These are phyloP conservation scores for Cardamine occulta DNA, from an alignment of 345 rosid genomes.

Conservation along the genomic window DNA sequence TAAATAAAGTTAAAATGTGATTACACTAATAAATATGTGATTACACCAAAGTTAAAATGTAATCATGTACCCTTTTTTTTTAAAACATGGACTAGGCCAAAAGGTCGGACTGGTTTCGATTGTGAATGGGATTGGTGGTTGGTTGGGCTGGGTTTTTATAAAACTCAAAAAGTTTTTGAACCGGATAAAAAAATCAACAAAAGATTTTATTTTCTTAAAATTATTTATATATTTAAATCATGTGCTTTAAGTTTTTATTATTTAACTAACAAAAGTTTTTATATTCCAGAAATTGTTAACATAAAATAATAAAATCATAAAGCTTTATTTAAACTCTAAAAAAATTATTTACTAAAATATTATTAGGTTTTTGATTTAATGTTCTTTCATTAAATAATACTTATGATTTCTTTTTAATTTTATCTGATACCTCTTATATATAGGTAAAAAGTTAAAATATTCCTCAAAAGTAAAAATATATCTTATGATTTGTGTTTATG, in stretches of 20 bases:
- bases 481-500: too few species aligned
- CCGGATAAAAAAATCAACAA: too few species aligned
- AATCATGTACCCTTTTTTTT: not conserved
- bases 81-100: not conserved
- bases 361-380: not conserved
- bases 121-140: not conserved
- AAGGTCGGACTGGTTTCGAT: not conserved
- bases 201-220: too few species aligned
- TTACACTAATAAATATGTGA: too few species aligned
- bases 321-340: too few species aligned
- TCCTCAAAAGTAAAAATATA: not conserved
- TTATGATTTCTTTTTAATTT: too few species aligned
- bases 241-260: too few species aligned
- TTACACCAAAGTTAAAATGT: not conserved
- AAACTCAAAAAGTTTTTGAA: not conserved
- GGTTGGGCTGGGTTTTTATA: too few species aligned
- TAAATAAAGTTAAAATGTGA: not conserved
- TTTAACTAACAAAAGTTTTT: not conserved
- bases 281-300: not conserved
- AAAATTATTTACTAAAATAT: too few species aligned
- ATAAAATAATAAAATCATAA: too few species aligned
- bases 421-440: not conserved
- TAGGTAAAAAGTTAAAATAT: not conserved
- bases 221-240: too few species aligned
- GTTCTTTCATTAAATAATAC: too few species aligned